Conservation (phyloP, 73 alveolate genomes). For the Uronychia setigera region DNA sequence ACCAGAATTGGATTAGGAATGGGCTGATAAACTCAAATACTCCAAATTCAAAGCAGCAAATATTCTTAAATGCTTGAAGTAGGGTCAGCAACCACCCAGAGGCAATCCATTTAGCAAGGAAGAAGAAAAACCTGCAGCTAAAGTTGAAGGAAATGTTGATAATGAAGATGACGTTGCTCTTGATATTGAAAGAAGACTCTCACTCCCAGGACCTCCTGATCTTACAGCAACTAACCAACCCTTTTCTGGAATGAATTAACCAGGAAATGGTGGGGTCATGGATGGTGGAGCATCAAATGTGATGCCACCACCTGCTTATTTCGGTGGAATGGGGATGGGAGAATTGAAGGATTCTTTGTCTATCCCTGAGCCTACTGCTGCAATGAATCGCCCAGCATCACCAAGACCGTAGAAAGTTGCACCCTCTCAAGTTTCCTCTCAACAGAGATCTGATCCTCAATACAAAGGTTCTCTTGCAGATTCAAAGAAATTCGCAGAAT, state of each 20-base stretch:
- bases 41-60: slow-evolving; percentile 51
- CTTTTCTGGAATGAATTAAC: not conserved
- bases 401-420: not conserved
- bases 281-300: no score
- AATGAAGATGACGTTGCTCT: not conserved
- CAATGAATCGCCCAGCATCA: not conserved
- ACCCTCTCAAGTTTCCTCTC: not conserved
- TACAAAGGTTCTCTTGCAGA: not conserved
- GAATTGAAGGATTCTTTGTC: not conserved
- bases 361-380: not conserved
- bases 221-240: not conserved
- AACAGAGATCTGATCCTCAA: not conserved
- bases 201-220: not conserved
- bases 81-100: slow-evolving; percentile 41
- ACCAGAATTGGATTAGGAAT: slow-evolving; percentile 22
- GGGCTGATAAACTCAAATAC: slow-evolving; percentile 27
- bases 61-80: slow-evolving; percentile 21
- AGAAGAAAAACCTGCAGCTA: not conserved
- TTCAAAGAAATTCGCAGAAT: not conserved
- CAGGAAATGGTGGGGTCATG: no score
- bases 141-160: not conserved
- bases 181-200: not conserved
- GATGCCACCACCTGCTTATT: no score
- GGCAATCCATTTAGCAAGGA: slow-evolving; percentile 53
- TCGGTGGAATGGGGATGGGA: no score